These are phyloP conservation scores for Capsicum chinense DNA, from an alignment of 257 asterid species.

Conservation along the genomic window DNA sequence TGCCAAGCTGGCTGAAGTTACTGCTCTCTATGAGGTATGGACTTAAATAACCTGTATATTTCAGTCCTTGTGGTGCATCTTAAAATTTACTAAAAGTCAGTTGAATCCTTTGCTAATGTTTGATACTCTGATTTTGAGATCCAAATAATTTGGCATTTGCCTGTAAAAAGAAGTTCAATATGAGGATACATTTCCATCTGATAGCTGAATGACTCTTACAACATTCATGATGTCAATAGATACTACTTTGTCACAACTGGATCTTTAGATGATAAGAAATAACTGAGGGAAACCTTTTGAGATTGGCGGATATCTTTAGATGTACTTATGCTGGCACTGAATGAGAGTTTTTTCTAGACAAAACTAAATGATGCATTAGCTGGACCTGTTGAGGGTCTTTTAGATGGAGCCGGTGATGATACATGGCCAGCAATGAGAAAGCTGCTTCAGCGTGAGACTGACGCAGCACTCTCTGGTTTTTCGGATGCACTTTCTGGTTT, in stretches of 20 bases:
- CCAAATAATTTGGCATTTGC: neutral
- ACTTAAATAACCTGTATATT: neutral
- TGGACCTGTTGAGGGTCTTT: conserved; percentile 88
- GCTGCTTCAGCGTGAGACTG: conserved; percentile 70
- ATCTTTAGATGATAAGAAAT: neutral
- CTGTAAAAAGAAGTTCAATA: neutral
- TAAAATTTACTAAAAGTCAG: neutral
- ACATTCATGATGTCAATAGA: neutral
- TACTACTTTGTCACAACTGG: neutral
- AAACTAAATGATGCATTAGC: conserved; percentile 73
- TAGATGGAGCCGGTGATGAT: conserved; percentile 86
- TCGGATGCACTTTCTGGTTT: conserved; percentile 77
- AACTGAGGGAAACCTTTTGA: neutral
- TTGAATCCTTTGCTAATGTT: neutral
- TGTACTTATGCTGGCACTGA: conserved; percentile 25
- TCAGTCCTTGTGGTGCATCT: neutral
- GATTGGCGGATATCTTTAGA: conserved; percentile 7
- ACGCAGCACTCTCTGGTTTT: conserved; percentile 61
- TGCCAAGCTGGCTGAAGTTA: conserved; percentile 77
- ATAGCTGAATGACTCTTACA: neutral
- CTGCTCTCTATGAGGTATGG: conserved; percentile 70
- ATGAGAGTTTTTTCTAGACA: conserved; percentile 54
- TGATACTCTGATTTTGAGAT: neutral
- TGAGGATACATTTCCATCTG: neutral
- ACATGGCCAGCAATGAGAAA: conserved; percentile 93